A percentile compares a stretch with the other conserved stretches of the same genome.
phyloP scores from a whole-genome alignment of 2,329 filamentous ascomycete species.

The Paracorniculantispora psalliotae region DNA sequence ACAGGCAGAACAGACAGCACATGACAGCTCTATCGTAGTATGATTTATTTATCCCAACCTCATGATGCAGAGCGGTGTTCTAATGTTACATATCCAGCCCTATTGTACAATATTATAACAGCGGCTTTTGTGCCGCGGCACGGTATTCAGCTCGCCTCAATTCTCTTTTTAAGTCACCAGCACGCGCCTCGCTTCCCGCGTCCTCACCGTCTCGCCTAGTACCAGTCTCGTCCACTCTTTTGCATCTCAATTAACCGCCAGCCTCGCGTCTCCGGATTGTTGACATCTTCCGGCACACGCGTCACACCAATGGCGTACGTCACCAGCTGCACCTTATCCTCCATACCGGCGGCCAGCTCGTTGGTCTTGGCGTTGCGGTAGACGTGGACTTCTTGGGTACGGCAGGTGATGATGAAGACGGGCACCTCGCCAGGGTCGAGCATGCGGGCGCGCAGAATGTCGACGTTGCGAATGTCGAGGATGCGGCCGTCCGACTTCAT shows the following conservation, averaged over 20 bases:
- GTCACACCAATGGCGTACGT: slow-evolving; percentile 98
- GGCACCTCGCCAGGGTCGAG: slow-evolving; percentile 83
- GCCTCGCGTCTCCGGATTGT: slow-evolving; percentile 91
- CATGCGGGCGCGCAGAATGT: slow-evolving; percentile 75
- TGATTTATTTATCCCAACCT: slow-evolving; percentile 7
- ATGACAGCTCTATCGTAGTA: no score
- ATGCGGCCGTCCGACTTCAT: slow-evolving; percentile 94
- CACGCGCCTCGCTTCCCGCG: not conserved
- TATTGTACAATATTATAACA: slow-evolving; percentile 13
- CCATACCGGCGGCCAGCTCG: slow-evolving; percentile 91
- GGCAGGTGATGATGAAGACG: slow-evolving; percentile 94
- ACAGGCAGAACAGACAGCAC: no score
- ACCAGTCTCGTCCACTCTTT: slow-evolving; percentile 90
- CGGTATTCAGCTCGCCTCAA: no score
- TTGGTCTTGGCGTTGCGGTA: slow-evolving; percentile 89
- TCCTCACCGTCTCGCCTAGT: slow-evolving; percentile 33
- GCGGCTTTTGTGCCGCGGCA: no score
- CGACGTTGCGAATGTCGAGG: slow-evolving; percentile 89
- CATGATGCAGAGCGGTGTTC: slow-evolving; percentile 13
- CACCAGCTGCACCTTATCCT: slow-evolving; percentile 96
- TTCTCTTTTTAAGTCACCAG: no score
- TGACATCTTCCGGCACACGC: slow-evolving; percentile 87
- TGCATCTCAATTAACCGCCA: slow-evolving; percentile 98
- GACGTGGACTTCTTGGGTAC: slow-evolving; percentile 96
- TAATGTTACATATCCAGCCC: slow-evolving; percentile 8